Evolutionary conservation across 345 rosid species (phyloP).

Genomic region (Ceriops zippeliana): DNA sequence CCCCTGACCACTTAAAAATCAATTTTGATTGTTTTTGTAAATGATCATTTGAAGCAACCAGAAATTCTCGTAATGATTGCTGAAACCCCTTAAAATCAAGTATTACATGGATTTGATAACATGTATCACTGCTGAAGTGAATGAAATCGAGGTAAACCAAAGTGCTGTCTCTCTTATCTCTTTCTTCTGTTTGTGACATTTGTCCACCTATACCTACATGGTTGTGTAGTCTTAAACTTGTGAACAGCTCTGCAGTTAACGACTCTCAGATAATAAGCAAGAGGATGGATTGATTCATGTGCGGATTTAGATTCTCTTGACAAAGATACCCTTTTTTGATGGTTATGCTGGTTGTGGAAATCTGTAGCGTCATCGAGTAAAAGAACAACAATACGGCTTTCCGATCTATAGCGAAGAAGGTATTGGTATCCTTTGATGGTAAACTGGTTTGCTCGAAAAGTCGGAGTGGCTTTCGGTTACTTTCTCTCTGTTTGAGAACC

Average conservation of each 20-base stretch:
- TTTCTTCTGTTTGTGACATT: background rate
- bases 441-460: constrained; percentile 19
- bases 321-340: constrained; percentile 2
- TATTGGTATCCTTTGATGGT: constrained; percentile 36
- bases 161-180: background rate
- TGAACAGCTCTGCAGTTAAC: background rate
- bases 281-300: constrained; percentile 7
- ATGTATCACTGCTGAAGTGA: constrained; percentile 82
- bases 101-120: constrained; percentile 82
- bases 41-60: background rate
- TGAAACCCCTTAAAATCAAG: constrained; percentile 38
- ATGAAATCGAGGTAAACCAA: constrained; percentile 77
- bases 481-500: background rate
- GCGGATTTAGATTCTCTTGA: constrained; percentile 4
- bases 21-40: background rate
- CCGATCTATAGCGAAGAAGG: constrained; percentile 27
- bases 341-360: constrained; percentile 19
- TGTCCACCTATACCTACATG: background rate
- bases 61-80: background rate
- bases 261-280: constrained; percentile 2
- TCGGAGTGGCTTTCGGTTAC: constrained; percentile 12
- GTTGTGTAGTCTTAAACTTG: constrained; percentile 4
- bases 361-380: constrained; percentile 24
- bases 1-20: background rate
- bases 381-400: constrained; percentile 23